Evolutionary conservation across 179 eudicot species (phyloP).

Genomic region (Camellia oleifera): DNA sequence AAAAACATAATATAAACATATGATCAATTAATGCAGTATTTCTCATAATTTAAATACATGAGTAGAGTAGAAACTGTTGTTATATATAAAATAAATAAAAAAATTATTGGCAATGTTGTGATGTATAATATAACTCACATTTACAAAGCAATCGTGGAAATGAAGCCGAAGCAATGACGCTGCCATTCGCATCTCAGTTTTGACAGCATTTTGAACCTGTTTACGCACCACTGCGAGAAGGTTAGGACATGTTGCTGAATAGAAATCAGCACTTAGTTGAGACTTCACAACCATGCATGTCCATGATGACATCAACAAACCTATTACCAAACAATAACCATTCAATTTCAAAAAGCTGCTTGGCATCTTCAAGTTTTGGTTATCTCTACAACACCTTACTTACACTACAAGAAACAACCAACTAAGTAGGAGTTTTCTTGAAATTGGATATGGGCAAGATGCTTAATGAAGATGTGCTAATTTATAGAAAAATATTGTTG

Average conservation of each 20-base stretch:
- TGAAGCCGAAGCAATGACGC: constrained; percentile 59
- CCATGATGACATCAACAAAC: constrained; percentile 14
- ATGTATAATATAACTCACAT: constrained; percentile 23
- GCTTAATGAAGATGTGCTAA: background rate
- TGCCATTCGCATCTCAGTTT: constrained; percentile 44
- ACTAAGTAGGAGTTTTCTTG: no score
- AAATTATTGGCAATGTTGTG: no score
- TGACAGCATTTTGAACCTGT: constrained; percentile 38
- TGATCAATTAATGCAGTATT: no score
- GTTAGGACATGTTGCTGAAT: constrained; percentile 37
- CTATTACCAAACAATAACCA: constrained; percentile 4
- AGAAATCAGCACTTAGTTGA: constrained; percentile 36
- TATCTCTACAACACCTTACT: background rate
- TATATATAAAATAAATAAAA: no score
- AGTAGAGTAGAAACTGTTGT: no score
- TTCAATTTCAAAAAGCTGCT: background rate
- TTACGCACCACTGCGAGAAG: constrained; percentile 31
- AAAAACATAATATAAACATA: no score
- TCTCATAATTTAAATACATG: no score
- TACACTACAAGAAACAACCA: background rate
- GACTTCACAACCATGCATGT: constrained; percentile 27
- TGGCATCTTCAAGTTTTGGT: constrained; percentile 19
- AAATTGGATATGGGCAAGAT: no score
- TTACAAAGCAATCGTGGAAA: constrained; percentile 59
- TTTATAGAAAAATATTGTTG: no score